Percentiles rank a stretch among this genome's conserved stretches.
Conservation (phyloP, 257 asterid genomes). For the Penstemon davidsonii region DNA sequence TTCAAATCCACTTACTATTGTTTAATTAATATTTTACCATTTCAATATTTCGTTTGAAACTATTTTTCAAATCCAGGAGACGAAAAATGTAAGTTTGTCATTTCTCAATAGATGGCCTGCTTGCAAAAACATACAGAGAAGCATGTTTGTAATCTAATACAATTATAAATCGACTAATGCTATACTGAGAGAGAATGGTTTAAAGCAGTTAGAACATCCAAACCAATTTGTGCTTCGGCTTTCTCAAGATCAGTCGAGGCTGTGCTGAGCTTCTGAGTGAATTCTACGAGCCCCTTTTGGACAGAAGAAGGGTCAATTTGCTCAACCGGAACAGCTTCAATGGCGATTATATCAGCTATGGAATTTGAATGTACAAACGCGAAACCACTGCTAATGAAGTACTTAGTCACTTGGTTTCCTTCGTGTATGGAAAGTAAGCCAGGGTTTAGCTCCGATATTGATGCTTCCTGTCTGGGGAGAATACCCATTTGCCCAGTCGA, state of each 20-base stretch:
- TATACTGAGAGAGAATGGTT: constrained; percentile 44
- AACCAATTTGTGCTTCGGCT: constrained; percentile 54
- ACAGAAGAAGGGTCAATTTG: constrained; percentile 47
- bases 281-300: constrained; percentile 41
- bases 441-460: constrained; percentile 60
- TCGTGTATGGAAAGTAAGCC: constrained; percentile 53
- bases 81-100: too few species aligned
- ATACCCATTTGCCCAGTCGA: constrained; percentile 59
- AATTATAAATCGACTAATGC: background rate
- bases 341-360: constrained; percentile 43
- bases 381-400: constrained; percentile 58
- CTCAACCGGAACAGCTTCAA: constrained; percentile 52
- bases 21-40: too few species aligned
- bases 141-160: too few species aligned
- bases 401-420: constrained; percentile 44
- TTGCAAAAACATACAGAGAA: too few species aligned
- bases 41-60: too few species aligned
- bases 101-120: too few species aligned
- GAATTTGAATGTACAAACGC: constrained; percentile 55
- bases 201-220: constrained; percentile 51
- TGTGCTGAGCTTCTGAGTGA: constrained; percentile 48
- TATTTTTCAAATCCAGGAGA: too few species aligned
- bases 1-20: too few species aligned
- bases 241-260: constrained; percentile 49
- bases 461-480: constrained; percentile 56